These are phyloP conservation scores for Ceratocystis albifundus DNA, from an alignment of 2,329 filamentous ascomycete species.

Conservation along the genomic window DNA sequence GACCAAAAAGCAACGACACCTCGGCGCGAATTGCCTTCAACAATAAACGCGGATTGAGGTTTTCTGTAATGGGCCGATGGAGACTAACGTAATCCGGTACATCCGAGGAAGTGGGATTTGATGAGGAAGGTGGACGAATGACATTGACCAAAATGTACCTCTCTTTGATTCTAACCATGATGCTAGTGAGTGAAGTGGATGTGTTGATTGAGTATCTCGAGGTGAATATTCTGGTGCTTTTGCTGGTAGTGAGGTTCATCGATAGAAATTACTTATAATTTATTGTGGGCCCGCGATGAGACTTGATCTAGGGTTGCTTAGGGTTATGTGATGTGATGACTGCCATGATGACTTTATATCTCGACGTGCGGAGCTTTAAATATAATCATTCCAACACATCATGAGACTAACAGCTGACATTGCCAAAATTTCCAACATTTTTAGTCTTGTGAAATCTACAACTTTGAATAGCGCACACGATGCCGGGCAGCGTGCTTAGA, in stretches of 20 bases:
- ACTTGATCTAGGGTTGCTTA: not conserved
- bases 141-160: conserved; percentile 93
- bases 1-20: conserved; percentile 66
- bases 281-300: too few species aligned
- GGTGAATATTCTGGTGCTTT: too few species aligned
- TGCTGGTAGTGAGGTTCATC: not conserved
- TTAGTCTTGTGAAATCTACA: not conserved
- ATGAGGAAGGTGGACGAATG: conserved; percentile 55
- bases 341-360: not conserved
- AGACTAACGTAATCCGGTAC: conserved; percentile 56
- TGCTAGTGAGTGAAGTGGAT: not conserved
- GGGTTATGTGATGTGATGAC: conserved; percentile 2
- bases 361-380: not conserved
- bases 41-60: conserved; percentile 54
- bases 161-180: conserved; percentile 90
- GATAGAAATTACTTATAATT: conserved; percentile 16
- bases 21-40: conserved; percentile 58
- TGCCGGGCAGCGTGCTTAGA: conserved; percentile 42
- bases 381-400: not conserved
- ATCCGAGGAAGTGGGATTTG: conserved; percentile 32
- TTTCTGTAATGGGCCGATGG: conserved; percentile 65
- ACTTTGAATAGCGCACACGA: conserved; percentile 24
- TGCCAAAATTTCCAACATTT: not conserved
- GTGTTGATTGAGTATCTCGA: not conserved
- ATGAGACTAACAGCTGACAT: not conserved